phyloP scores from a whole-genome alignment of 2,329 filamentous ascomycete genomes.

The Fusarium pseudonygamai region DNA sequence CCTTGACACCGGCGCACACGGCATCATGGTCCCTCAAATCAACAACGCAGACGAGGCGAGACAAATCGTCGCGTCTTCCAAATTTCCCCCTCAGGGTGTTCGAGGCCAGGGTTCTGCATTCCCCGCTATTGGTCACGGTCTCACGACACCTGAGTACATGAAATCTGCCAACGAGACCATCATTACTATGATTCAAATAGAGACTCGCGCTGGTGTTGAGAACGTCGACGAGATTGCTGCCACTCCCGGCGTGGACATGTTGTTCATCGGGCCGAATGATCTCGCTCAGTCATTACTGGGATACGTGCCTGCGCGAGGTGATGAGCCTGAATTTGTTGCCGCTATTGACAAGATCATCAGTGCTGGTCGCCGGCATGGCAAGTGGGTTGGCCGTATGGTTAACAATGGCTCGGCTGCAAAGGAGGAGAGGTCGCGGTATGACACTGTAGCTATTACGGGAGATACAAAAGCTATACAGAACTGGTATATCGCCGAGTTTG shows the following conservation, averaged over 20 bases:
- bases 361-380: conserved; percentile 58
- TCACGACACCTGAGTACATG: conserved; percentile 54
- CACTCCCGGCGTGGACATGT: conserved; percentile 53
- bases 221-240: conserved; percentile 53
- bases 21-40: conserved; percentile 55
- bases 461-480: conserved; percentile 60
- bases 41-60: conserved; percentile 53
- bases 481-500: conserved; percentile 56
- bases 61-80: conserved; percentile 52
- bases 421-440: conserved; percentile 50
- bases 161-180: conserved; percentile 55
- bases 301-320: conserved; percentile 56
- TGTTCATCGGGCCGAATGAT: conserved; percentile 59
- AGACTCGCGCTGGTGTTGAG: conserved; percentile 54
- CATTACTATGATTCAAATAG: conserved; percentile 57
- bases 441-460: conserved; percentile 55
- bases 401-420: conserved; percentile 56
- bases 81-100: conserved; percentile 56
- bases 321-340: conserved; percentile 58
- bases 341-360: conserved; percentile 57
- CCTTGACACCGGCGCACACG: conserved; percentile 56
- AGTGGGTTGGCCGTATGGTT: conserved; percentile 60
- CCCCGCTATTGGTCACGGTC: conserved; percentile 50
- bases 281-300: conserved; percentile 51
- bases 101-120: conserved; percentile 57